A percentile compares a stretch with the other conserved stretches of the same genome.
Conservation (phyloP, 352 stramenopile genomes). For the Phytophthora sp. region DNA sequence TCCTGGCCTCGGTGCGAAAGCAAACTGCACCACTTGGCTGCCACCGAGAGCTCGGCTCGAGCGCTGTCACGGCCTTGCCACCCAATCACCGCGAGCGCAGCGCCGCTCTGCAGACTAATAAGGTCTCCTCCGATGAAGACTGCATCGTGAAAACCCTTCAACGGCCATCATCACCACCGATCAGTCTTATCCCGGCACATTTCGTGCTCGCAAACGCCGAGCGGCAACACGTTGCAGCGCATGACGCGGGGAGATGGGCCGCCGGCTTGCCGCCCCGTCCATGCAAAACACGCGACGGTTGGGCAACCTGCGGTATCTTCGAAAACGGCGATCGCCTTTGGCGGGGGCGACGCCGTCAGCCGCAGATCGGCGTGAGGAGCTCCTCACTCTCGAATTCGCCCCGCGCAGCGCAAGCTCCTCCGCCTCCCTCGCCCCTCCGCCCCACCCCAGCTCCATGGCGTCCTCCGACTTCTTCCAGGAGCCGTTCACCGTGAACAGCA, state of each 20-base stretch:
- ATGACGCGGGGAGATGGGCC: slow-evolving; percentile 1
- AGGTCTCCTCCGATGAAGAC: neutral
- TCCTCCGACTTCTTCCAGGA: slow-evolving; percentile 80
- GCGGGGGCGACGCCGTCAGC: slow-evolving; percentile 17
- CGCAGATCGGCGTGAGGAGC: neutral
- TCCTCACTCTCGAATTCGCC: slow-evolving; percentile 35
- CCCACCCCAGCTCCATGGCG: slow-evolving; percentile 43
- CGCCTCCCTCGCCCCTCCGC: neutral
- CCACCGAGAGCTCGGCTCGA: too few relatives aligned
- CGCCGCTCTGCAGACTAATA: neutral
- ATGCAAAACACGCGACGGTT: slow-evolving; percentile 23
- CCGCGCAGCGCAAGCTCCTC: slow-evolving; percentile 20
- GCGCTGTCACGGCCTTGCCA: neutral
- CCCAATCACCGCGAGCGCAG: neutral
- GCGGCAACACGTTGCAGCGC: neutral
- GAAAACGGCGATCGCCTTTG: slow-evolving; percentile 28
- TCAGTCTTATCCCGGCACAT: slow-evolving; percentile 23
- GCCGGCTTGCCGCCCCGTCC: neutral
- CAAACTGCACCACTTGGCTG: too few relatives aligned
- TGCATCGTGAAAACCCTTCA: neutral
- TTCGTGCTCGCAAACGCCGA: slow-evolving; percentile 2
- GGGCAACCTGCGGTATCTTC: slow-evolving; percentile 22
- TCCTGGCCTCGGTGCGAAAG: too few relatives aligned
- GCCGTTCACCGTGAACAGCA: slow-evolving; percentile 95
- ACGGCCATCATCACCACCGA: neutral